phyloP scores from a whole-genome alignment of 225 moss, liverwort and hornwort species.

The Sphagnum tenellum region DNA sequence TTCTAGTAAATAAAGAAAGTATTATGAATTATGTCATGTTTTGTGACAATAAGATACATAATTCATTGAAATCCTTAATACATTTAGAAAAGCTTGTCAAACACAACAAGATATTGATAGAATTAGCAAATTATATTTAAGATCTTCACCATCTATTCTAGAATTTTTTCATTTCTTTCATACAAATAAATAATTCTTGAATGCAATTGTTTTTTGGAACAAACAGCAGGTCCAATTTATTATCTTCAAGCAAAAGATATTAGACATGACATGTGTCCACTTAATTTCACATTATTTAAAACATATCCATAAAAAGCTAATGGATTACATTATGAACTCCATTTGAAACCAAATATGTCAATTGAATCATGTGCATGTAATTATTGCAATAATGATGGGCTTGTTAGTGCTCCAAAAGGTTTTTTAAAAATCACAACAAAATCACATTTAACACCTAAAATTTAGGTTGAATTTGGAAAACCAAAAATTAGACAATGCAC shows the following conservation, averaged over 20 bases:
- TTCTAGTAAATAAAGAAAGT: constrained; percentile 1
- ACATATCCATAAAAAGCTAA: neutral
- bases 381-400: neutral
- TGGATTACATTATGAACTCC: neutral
- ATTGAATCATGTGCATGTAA: neutral
- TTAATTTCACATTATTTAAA: neutral
- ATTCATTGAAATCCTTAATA: neutral
- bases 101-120: neutral
- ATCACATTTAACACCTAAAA: neutral
- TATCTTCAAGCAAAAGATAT: neutral
- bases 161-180: neutral
- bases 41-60: too few relatives aligned
- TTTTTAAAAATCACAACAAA: neutral
- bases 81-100: neutral
- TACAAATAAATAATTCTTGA: neutral
- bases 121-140: neutral
- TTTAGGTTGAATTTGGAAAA: neutral
- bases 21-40: too few relatives aligned
- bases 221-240: neutral
- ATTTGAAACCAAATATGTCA: neutral
- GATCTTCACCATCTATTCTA: neutral
- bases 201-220: neutral
- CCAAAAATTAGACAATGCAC: neutral
- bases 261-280: neutral
- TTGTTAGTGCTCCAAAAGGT: neutral